Base-by-base conservation (phyloP, 169 alveolate genomes). In the Cryptosporidium baileyi region DNA sequence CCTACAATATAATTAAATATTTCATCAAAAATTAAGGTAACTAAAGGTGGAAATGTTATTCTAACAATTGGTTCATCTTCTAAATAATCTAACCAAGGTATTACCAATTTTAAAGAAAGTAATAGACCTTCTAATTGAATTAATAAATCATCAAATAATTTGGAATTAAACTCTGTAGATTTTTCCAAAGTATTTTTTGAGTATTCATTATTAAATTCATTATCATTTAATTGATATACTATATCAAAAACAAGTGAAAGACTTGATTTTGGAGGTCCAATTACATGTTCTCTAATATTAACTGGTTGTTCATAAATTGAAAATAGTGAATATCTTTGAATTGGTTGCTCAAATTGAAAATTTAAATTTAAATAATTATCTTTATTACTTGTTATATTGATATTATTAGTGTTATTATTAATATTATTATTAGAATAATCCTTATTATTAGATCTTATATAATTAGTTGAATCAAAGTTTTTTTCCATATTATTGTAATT, bases 1-100 rank as follows among this genome's bases (percentile, higher is more conserved):
- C 45, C 26, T n/a, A 47, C 59, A n/a, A 47, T 5, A 47, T 47
- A n/a, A 11, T 47, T 9, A 47, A n/a, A 4, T 47, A 9, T 47
- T 5, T 19, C 11, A 11, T 57, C 63, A 7, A 57, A 5, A 5
- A 57, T 19, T 2, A 13, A 30, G 41, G 13, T 24, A 9, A 57
- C 40, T 19, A 57, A 17, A 6, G 63, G 63, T 24, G 59, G 67
- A 40, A 38, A 30, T 32, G 85, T 74, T 4, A 51, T 15, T 38
- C 74, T 51, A 6, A 74, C 63, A n/a, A 54, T 24, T 8, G 85
- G 85, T 9, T 32, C 57, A 9, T 74, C 67, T 1, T 74, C 74
- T 44, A 51, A 74, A 54, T 52, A 74, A 54, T 74, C 57, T 24
- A 74, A 38, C 85, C 85, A 74, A 3, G 85, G 85, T 54, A 74